phyloP scores from a whole-genome alignment of 2,329 filamentous ascomycete genomes.

The Hypoxylon sp. region DNA sequence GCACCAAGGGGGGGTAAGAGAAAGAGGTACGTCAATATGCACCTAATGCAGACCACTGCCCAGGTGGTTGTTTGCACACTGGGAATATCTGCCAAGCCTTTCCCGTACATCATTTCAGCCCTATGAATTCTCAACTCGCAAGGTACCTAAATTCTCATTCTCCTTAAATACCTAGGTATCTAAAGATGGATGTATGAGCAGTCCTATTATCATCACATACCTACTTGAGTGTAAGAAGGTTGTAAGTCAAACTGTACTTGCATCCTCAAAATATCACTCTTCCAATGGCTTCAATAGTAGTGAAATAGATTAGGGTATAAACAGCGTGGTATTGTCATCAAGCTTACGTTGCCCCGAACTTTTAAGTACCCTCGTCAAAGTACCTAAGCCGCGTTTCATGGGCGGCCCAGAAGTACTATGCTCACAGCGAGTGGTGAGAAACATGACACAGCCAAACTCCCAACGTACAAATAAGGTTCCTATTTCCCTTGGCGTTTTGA shows the following conservation, averaged over 20 bases:
- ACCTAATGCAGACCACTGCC: not conserved
- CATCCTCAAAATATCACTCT: not conserved
- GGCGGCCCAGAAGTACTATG: constrained; percentile 13
- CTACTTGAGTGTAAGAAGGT: too few species aligned
- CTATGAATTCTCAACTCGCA: constrained; percentile 10
- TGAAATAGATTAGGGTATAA: not conserved
- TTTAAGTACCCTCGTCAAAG: constrained; percentile 18
- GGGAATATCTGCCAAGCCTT: constrained; percentile 13
- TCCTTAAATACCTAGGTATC: too few species aligned
- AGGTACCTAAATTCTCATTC: too few species aligned
- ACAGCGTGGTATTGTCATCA: constrained; percentile 23
- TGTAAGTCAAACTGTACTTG: too few species aligned
- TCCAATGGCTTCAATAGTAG: not conserved
- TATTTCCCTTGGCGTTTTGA: not conserved
- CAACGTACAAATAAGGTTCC: constrained; percentile 29
- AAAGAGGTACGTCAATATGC: not conserved
- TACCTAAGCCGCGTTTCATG: constrained; percentile 14
- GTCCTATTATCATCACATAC: too few species aligned
- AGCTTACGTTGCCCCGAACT: constrained; percentile 11
- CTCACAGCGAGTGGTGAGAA: constrained; percentile 30
- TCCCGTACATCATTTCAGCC: constrained; percentile 17
- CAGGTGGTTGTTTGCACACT: constrained; percentile 1
- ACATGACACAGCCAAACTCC: constrained; percentile 30
- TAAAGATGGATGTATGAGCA: too few species aligned
- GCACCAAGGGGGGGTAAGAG: not conserved